A percentile compares a stretch with the other conserved stretches of the same genome.
phyloP scores from a whole-genome alignment of 1,139 yeast genomes.

The Debaryomycetaceae sp. region DNA sequence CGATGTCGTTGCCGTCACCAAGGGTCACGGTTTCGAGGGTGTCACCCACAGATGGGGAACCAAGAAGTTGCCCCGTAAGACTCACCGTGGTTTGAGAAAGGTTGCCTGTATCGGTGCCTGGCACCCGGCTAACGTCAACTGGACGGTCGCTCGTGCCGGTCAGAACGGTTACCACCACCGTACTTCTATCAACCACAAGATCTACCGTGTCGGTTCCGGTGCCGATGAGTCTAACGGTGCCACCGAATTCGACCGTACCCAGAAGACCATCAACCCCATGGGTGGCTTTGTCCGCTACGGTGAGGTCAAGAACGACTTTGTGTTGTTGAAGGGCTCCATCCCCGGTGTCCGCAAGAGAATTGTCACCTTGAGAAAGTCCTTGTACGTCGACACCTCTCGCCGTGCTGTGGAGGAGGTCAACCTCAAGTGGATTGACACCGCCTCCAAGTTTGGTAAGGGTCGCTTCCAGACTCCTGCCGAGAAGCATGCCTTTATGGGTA shows the following conservation, averaged over 20 bases:
- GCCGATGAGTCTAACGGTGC: constrained; percentile 91
- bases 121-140: constrained; percentile 99
- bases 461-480: constrained; percentile 99
- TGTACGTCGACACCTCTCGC: constrained; percentile 97
- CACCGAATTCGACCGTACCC: constrained; percentile 98
- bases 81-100: constrained; percentile 99
- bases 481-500: constrained; percentile 99
- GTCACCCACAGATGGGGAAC: constrained; percentile 99
- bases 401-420: constrained; percentile 91
- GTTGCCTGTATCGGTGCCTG: constrained; percentile 99
- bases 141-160: constrained; percentile 99
- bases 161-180: constrained; percentile 99
- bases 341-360: constrained; percentile 99
- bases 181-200: constrained; percentile 99
- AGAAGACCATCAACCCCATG: constrained; percentile 98
- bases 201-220: constrained; percentile 98
- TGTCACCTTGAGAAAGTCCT: constrained; percentile 96
- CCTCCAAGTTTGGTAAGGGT: constrained; percentile 99
- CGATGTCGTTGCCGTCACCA: constrained; percentile 98
- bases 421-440: constrained; percentile 99
- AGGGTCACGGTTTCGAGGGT: constrained; percentile 99
- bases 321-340: constrained; percentile 95
- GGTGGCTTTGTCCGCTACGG: constrained; percentile 99
- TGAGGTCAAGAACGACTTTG: constrained; percentile 93
- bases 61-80: constrained; percentile 99